phyloP scores from a whole-genome alignment of 768 basidiomycete genomes.

The Crassisporium funariophilum region DNA sequence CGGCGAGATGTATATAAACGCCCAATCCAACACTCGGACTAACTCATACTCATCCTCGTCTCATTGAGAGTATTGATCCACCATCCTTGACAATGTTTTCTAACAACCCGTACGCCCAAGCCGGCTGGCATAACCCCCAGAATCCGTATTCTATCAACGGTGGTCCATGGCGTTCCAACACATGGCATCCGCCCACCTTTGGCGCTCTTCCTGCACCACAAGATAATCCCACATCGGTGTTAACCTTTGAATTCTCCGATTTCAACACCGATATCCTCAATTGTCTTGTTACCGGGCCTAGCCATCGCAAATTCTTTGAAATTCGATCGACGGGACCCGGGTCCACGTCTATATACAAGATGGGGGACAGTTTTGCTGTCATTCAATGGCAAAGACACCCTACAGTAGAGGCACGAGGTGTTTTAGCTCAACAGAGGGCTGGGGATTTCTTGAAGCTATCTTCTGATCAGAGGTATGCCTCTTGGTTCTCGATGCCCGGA shows the following conservation, averaged over 20 bases:
- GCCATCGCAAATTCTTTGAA: conserved; percentile 42
- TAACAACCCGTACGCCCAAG: conserved; percentile 32
- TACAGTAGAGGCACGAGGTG: conserved; percentile 14
- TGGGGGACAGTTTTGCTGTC: conserved; percentile 13
- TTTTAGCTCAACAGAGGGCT: conserved; percentile 16
- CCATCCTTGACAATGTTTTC: too few species aligned
- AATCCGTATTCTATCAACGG: conserved; percentile 27
- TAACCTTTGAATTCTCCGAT: conserved; percentile 28
- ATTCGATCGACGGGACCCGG: conserved; percentile 17
- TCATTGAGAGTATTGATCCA: too few species aligned
- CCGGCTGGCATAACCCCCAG: conserved; percentile 30
- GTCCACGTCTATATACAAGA: conserved; percentile 13
- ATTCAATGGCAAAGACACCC: conserved; percentile 20
- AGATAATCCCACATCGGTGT: conserved; percentile 9
- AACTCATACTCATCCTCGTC: too few species aligned
- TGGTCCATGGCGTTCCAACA: conserved; percentile 12
- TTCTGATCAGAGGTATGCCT: conserved; percentile 14
- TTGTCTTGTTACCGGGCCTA: conserved; percentile 45
- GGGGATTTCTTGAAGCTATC: conserved; percentile 19
- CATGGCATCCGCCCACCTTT: conserved; percentile 22
- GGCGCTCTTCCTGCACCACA: conserved; percentile 24
- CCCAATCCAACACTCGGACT: too few species aligned
- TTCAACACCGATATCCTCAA: conserved; percentile 44
- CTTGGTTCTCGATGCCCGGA: neutral
- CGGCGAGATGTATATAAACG: too few species aligned